Evolutionary conservation across 2,329 filamentous ascomycete genomes (phyloP).

Genomic region (Exserohilum rostratum): DNA sequence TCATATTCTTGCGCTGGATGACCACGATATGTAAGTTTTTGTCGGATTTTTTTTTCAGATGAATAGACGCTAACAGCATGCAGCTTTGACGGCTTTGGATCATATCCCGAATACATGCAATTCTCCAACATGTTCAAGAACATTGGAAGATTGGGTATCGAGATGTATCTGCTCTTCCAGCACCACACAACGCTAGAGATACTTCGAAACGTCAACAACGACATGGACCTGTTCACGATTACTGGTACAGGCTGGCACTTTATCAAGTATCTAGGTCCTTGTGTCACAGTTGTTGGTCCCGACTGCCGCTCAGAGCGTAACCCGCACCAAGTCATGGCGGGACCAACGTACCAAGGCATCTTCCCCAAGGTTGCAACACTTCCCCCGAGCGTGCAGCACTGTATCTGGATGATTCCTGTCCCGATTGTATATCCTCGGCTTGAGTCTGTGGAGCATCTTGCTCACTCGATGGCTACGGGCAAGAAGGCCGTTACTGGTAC

Average conservation of each 20-base stretch:
- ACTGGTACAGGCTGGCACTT: conserved; percentile 99
- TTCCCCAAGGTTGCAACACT: conserved; percentile 94
- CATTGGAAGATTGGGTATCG: conserved; percentile 90
- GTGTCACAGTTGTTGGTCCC: conserved; percentile 85
- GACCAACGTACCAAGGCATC: conserved; percentile 94
- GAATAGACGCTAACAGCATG: conserved; percentile 8
- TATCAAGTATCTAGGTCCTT: conserved; percentile 92
- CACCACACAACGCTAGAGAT: conserved; percentile 96
- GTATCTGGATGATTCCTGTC: conserved; percentile 93
- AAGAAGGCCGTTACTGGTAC: conserved; percentile 97
- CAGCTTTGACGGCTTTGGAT: conserved; percentile 96
- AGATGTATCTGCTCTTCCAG: conserved; percentile 98
- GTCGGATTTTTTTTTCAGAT: neutral
- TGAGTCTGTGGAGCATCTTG: conserved; percentile 88
- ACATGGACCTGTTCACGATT: conserved; percentile 92
- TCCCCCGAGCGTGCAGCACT: conserved; percentile 93
- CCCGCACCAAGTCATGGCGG: conserved; percentile 89
- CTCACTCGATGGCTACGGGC: conserved; percentile 87
- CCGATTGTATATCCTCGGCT: conserved; percentile 89
- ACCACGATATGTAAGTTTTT: conserved; percentile 90
- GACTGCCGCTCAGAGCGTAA: conserved; percentile 93
- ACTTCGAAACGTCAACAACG: conserved; percentile 83
- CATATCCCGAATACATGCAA: conserved; percentile 98
- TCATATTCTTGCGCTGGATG: conserved; percentile 89
- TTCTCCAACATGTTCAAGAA: conserved; percentile 98